Conservation (phyloP, 805 yeast genomes). For the Candida sithepensis region DNA sequence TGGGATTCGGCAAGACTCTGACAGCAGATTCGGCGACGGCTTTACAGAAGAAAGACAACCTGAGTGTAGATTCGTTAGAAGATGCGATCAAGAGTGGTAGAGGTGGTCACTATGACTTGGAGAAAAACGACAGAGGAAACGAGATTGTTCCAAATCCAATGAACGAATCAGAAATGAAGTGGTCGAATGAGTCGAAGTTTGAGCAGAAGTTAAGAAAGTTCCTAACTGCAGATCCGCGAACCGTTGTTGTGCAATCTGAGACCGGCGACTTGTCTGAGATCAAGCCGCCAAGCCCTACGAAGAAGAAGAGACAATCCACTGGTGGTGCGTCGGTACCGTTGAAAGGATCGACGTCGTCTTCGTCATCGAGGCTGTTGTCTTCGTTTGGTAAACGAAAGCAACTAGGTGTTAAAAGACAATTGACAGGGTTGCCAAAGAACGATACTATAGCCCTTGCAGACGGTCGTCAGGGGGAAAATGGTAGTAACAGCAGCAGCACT, state of each 20-base stretch:
- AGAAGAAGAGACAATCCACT: not conserved
- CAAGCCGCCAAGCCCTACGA: not conserved
- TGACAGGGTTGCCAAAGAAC: not conserved
- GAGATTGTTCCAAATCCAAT: constrained; percentile 19
- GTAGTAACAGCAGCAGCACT: not conserved
- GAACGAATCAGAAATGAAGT: not conserved
- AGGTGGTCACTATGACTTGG: constrained; percentile 15
- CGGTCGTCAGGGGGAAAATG: constrained; percentile 4
- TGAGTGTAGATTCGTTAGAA: constrained; percentile 4
- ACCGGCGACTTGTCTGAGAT: not conserved
- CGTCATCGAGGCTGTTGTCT: not conserved
- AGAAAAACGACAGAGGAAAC: constrained; percentile 17
- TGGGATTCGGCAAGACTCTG: constrained; percentile 23
- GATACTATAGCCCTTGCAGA: not conserved
- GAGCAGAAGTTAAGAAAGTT: constrained; percentile 26
- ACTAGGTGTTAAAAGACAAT: constrained; percentile 1
- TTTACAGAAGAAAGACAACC: not conserved
- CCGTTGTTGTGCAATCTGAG: constrained; percentile 9
- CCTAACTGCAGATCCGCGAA: constrained; percentile 22
- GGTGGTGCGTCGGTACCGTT: not conserved
- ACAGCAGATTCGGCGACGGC: not conserved
- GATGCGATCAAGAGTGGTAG: not conserved
- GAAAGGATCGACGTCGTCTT: not conserved
- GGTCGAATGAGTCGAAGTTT: constrained; percentile 12
- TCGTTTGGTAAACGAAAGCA: not conserved